These are phyloP conservation scores for Taphrina flavorubra DNA, from an alignment of 1,139 yeast species.

Conservation along the genomic window DNA sequence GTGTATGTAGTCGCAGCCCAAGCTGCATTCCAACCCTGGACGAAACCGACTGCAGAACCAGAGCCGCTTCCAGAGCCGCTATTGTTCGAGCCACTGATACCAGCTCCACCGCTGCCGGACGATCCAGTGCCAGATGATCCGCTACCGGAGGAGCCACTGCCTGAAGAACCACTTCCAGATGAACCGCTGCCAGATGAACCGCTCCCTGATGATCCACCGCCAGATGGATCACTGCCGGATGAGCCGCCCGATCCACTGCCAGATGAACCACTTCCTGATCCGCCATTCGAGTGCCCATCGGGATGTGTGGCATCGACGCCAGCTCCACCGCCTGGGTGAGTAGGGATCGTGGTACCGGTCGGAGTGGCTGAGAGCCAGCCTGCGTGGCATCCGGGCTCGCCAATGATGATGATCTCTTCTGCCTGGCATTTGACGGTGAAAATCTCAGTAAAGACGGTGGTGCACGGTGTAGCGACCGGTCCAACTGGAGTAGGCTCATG, in stretches of 20 bases:
- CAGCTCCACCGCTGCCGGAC: background rate
- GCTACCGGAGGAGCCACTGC: background rate
- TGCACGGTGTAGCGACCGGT: background rate
- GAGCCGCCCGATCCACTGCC: background rate
- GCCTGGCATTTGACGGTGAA: constrained; percentile 26
- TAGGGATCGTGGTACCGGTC: constrained; percentile 1
- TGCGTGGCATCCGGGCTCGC: constrained; percentile 19
- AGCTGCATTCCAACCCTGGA: constrained; percentile 2
- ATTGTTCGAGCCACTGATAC: background rate
- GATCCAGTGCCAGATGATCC: background rate
- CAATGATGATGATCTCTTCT: constrained; percentile 10
- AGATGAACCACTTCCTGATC: background rate
- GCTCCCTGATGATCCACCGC: background rate
- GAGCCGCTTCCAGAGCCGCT: background rate
- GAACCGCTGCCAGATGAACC: background rate
- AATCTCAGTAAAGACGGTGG: constrained; percentile 25
- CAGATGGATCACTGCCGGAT: background rate
- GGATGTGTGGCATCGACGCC: constrained; percentile 1
- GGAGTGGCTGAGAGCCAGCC: constrained; percentile 21
- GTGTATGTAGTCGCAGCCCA: constrained; percentile 6
- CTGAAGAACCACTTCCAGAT: background rate
- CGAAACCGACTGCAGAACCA: constrained; percentile 7
- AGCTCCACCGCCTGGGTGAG: constrained; percentile 1
- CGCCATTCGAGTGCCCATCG: background rate
- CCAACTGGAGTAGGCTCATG: background rate